Percentiles rank a stretch among this genome's conserved stretches.
These are phyloP conservation scores for Leccinum longicurvipes DNA, from an alignment of 768 basidiomycete genomes.

Conservation along the genomic window DNA sequence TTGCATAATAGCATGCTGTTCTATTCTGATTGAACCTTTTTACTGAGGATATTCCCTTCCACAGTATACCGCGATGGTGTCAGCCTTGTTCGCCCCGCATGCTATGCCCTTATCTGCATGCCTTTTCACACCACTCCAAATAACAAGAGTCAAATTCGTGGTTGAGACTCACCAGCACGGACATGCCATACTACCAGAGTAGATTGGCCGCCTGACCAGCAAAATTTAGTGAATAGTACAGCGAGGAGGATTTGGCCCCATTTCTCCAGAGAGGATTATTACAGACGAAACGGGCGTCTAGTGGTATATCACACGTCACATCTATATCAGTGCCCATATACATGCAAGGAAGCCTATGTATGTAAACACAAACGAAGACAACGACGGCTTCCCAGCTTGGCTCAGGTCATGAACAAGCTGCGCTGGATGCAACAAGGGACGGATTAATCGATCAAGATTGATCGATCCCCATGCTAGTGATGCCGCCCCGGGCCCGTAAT, in stretches of 20 bases:
- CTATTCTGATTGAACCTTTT: neutral
- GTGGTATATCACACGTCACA: neutral
- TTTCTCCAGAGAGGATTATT: neutral
- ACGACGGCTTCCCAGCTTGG: too few relatives aligned
- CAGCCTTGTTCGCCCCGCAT: neutral
- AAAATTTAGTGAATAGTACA: neutral
- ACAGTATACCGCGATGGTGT: neutral
- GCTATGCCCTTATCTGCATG: neutral
- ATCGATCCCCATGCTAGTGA: too few relatives aligned
- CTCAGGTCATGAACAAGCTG: too few relatives aligned
- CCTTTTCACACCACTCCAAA: neutral
- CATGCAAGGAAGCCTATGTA: too few relatives aligned
- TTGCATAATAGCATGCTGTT: neutral
- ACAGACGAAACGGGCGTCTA: neutral
- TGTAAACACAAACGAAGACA: too few relatives aligned
- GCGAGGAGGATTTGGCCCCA: neutral
- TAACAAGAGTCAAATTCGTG: neutral
- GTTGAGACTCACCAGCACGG: neutral
- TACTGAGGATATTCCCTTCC: neutral
- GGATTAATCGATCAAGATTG: too few relatives aligned
- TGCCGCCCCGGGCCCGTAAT: too few relatives aligned
- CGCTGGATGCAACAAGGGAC: too few relatives aligned
- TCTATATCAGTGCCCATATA: neutral
- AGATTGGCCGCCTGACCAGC: neutral
- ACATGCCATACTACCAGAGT: too few relatives aligned